A percentile compares a stretch with the other conserved stretches of the same genome.
Conservation (phyloP, 306 rosid genomes). For the Quercus alba region DNA sequence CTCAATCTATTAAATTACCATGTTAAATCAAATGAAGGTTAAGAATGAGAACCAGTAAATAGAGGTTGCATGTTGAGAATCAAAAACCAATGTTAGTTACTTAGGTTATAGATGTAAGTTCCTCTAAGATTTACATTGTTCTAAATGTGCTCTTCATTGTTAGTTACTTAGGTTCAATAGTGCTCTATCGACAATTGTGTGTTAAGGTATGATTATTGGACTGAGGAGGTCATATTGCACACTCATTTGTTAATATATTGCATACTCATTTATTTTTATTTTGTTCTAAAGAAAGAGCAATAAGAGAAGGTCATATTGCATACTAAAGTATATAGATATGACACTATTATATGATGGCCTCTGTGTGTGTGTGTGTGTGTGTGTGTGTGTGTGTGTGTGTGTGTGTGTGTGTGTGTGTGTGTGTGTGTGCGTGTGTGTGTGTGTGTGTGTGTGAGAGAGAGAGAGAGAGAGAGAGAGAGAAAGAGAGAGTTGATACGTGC, state of each 20-base stretch:
- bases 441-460: too few species aligned
- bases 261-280: not conserved
- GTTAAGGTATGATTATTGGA: slow-evolving; percentile 19
- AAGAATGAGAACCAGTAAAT: too few species aligned
- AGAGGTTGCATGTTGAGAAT: too few species aligned
- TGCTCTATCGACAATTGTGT: not conserved
- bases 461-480: too few species aligned
- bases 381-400: too few species aligned
- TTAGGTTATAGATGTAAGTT: slow-evolving; percentile 1
- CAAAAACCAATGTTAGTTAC: too few species aligned
- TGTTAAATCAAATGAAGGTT: too few species aligned
- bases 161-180: not conserved
- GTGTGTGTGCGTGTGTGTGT: too few species aligned
- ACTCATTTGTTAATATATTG: too few species aligned
- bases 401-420: too few species aligned
- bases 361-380: too few species aligned
- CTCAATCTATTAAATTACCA: too few species aligned
- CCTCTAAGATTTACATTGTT: not conserved
- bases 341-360: not conserved
- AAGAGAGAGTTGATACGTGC: not conserved
- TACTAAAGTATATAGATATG: not conserved
- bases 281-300: not conserved
- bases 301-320: not conserved
- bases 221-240: not conserved
- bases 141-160: not conserved